Conservation (phyloP, 192 early-diverging fungal species). For the Coemansia sp. region DNA sequence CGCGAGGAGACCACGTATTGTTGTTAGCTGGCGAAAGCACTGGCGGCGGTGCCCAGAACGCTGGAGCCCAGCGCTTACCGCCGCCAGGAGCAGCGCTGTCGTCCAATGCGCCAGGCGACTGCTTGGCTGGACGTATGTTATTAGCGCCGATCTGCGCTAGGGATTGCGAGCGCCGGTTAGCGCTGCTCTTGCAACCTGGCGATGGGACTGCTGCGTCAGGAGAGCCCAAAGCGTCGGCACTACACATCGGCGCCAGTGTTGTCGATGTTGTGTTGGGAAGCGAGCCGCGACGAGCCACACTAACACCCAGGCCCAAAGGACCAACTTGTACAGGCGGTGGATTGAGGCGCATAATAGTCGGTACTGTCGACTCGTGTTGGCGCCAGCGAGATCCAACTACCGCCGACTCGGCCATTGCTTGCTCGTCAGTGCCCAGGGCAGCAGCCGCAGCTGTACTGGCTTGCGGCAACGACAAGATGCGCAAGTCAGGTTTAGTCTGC, state of each 20-base stretch:
- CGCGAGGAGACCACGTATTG: constrained; percentile 33
- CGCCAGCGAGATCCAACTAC: background rate
- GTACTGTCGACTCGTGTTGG: background rate
- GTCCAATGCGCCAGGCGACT: background rate
- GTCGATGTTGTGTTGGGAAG: background rate
- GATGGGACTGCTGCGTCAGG: background rate
- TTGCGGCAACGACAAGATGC: constrained; percentile 11
- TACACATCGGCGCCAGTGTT: background rate
- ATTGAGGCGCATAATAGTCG: constrained; percentile 12
- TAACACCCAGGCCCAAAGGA: constrained; percentile 26
- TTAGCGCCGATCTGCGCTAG: background rate
- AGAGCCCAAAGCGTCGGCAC: background rate
- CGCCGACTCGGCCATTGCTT: background rate
- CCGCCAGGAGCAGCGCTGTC: background rate
- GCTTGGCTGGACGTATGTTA: background rate
- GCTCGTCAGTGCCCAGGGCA: background rate
- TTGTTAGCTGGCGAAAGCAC: background rate
- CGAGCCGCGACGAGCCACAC: constrained; percentile 9
- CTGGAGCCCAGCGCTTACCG: constrained; percentile 28
- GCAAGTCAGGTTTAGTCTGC: background rate
- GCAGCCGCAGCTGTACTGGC: background rate
- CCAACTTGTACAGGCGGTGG: background rate
- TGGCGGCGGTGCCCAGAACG: constrained; percentile 42
- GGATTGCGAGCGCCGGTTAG: constrained; percentile 1
- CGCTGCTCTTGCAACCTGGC: background rate